Conservation (phyloP, 371 early-diverging fungal genomes). For the Sporodiniella umbellata region DNA sequence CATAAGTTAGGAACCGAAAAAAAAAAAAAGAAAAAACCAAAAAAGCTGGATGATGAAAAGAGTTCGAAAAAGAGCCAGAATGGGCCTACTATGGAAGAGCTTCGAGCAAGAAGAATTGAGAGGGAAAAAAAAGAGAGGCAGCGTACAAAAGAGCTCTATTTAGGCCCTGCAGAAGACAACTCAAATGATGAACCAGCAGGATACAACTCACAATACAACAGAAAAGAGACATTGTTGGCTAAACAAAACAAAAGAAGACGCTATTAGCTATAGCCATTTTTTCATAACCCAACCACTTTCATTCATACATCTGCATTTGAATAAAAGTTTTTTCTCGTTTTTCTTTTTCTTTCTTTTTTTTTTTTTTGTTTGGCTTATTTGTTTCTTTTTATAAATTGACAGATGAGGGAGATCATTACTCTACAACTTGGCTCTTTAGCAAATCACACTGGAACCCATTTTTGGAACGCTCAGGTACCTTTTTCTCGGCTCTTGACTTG, state of each 20-base stretch:
- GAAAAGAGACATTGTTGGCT: slow-evolving; percentile 16
- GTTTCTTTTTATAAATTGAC: background rate
- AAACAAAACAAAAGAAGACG: slow-evolving; percentile 3
- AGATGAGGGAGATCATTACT: slow-evolving; percentile 83
- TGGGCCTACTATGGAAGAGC: slow-evolving; percentile 26
- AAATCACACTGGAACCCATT: slow-evolving; percentile 88
- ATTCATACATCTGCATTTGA: background rate
- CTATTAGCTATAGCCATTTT: background rate
- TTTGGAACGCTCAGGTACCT: slow-evolving; percentile 86
- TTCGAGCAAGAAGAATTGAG: slow-evolving; percentile 37
- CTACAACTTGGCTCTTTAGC: slow-evolving; percentile 83
- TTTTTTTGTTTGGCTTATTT: background rate
- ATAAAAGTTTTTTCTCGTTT: background rate
- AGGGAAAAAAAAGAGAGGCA: slow-evolving; percentile 35
- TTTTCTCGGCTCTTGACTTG: background rate
- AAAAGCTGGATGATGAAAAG: background rate
- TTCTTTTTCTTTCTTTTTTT: background rate
- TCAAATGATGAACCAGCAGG: background rate
- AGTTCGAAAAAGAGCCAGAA: background rate
- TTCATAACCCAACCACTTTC: background rate
- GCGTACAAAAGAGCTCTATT: slow-evolving; percentile 17
- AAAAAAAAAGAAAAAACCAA: background rate
- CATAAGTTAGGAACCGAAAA: slow-evolving; percentile 7
- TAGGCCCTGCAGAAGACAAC: slow-evolving; percentile 12
- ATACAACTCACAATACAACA: slow-evolving; percentile 26